phyloP scores from a whole-genome alignment of 108 stramenopile species.

The Nitzschia palea region DNA sequence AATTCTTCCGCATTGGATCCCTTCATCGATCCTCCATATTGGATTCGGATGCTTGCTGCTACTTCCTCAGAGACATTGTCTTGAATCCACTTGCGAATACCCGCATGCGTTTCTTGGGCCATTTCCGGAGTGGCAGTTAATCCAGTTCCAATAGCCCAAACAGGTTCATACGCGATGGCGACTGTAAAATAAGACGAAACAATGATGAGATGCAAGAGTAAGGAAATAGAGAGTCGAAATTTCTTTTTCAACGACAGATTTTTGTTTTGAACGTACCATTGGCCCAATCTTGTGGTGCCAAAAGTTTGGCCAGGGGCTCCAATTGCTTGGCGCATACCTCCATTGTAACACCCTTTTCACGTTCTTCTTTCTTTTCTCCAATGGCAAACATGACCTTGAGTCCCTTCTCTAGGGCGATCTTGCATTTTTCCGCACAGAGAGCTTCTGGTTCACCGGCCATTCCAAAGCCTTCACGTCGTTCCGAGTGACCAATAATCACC shows the following conservation, averaged over 20 bases:
- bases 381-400: slow-evolving; percentile 96
- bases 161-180: slow-evolving; percentile 90
- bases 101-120: slow-evolving; percentile 97
- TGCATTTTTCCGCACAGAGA: slow-evolving; percentile 93
- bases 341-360: slow-evolving; percentile 92
- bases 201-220: background rate
- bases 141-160: slow-evolving; percentile 98
- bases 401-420: slow-evolving; percentile 94
- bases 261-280: slow-evolving; percentile 23
- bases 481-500: slow-evolving; percentile 98
- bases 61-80: slow-evolving; percentile 87
- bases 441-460: slow-evolving; percentile 91
- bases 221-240: background rate
- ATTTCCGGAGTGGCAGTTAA: slow-evolving; percentile 99
- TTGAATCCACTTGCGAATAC: slow-evolving; percentile 90
- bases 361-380: slow-evolving; percentile 98
- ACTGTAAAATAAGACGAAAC: slow-evolving; percentile 40
- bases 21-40: slow-evolving; percentile 98
- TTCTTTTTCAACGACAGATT: background rate
- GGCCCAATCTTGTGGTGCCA: slow-evolving; percentile 80
- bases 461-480: slow-evolving; percentile 93
- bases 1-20: slow-evolving; percentile 87
- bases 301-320: slow-evolving; percentile 75
- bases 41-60: slow-evolving; percentile 86
- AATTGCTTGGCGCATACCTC: slow-evolving; percentile 89